Conservation (phyloP, 176 grass and related monocot species). For the Chrysopogon serrulatus region DNA sequence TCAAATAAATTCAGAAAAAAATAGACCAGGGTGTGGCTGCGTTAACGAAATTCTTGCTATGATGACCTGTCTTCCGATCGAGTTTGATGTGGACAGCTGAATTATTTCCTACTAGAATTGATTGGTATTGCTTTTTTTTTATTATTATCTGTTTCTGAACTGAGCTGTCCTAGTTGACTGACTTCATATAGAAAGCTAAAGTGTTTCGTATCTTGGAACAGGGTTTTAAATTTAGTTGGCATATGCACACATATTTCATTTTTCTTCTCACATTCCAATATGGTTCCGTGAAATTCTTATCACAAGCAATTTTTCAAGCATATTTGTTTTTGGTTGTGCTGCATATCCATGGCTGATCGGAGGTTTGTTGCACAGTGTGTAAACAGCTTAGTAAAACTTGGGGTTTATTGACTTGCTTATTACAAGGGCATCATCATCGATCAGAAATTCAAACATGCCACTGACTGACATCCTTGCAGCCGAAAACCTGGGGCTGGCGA, state of each 20-base stretch:
- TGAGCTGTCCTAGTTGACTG: neutral
- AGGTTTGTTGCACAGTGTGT: too few relatives aligned
- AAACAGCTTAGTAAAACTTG: too few relatives aligned
- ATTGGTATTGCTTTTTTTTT: neutral
- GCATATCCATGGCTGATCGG: too few relatives aligned
- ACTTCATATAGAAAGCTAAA: neutral
- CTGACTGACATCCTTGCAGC: slow-evolving; percentile 36
- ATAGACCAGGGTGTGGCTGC: neutral
- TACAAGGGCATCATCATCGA: too few relatives aligned
- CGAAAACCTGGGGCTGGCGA: slow-evolving; percentile 48
- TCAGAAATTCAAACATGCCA: neutral
- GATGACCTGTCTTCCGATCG: too few relatives aligned
- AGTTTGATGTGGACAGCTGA: neutral
- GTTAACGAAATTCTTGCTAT: neutral
- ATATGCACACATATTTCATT: neutral
- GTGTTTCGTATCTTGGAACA: neutral
- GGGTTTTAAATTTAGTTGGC: neutral
- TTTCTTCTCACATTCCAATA: too few relatives aligned
- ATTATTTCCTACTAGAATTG: neutral
- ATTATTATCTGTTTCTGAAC: neutral
- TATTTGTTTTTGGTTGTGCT: too few relatives aligned
- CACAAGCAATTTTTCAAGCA: neutral
- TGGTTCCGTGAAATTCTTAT: too few relatives aligned
- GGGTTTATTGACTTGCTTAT: too few relatives aligned
- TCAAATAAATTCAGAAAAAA: neutral